These are phyloP conservation scores for Arabidopsis lyrata DNA, from an alignment of 441 rosid genomes.

Conservation along the genomic window DNA sequence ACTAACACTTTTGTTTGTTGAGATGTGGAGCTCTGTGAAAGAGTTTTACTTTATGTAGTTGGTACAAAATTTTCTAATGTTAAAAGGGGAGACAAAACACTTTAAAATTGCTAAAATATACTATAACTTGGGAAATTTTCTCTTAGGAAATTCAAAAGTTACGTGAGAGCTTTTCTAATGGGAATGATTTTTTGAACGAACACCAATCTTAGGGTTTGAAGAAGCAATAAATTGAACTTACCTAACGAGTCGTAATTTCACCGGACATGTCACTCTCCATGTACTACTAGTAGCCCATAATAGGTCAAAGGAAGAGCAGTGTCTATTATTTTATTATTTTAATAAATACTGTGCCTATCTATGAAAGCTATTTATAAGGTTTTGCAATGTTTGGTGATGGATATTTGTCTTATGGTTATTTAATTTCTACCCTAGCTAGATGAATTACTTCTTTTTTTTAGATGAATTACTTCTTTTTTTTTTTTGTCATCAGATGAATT, in stretches of 20 bases:
- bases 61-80: background rate
- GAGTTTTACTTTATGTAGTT: background rate
- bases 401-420: constrained; percentile 9
- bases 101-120: background rate
- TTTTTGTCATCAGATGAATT: background rate
- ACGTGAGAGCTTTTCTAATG: background rate
- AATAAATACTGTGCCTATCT: constrained; percentile 2
- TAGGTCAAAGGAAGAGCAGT: constrained; percentile 22
- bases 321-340: background rate
- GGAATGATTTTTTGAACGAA: background rate
- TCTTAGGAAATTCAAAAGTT: background rate
- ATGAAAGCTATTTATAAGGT: background rate
- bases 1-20: no score
- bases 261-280: background rate
- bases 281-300: background rate
- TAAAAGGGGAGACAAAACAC: no score
- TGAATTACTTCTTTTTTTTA: background rate
- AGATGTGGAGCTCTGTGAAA: background rate
- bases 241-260: constrained; percentile 3
- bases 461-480: background rate
- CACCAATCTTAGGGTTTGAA: background rate
- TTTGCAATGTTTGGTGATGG: constrained; percentile 10
- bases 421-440: background rate
- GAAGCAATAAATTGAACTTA: constrained; percentile 11
- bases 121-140: background rate